A percentile compares a stretch with the other conserved stretches of the same genome.
phyloP scores from a whole-genome alignment of 352 stramenopile genomes.

The Paralagenidium karlingii region DNA sequence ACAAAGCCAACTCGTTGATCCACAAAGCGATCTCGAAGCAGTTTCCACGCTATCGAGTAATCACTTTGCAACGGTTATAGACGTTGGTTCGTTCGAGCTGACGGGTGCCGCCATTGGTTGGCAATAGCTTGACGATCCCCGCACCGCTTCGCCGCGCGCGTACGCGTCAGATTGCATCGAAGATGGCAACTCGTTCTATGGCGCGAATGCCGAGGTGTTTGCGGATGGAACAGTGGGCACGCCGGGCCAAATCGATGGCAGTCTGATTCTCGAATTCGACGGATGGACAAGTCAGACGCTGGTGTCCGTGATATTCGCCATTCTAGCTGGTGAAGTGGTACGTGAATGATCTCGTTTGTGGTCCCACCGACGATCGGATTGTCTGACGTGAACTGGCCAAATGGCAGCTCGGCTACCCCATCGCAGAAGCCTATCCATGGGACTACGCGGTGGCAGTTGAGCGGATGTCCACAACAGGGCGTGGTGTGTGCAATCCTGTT shows the following conservation, averaged over 20 bases:
- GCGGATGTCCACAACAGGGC: constrained; percentile 17
- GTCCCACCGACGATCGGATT: constrained; percentile 1
- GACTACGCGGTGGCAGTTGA: too few species aligned
- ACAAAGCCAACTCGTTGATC: too few species aligned
- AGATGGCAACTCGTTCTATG: constrained; percentile 6
- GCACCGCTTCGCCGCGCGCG: constrained; percentile 3
- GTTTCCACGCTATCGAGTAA: too few species aligned
- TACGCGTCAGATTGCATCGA: constrained; percentile 6
- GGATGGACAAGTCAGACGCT: constrained; percentile 22
- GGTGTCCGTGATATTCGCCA: constrained; percentile 22
- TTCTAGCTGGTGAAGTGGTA: constrained; percentile 34
- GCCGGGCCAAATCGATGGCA: constrained; percentile 8
- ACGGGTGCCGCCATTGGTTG: too few species aligned
- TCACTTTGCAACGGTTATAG: too few species aligned
- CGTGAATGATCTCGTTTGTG: constrained; percentile 1
- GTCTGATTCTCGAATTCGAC: constrained; percentile 30
- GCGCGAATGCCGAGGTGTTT: constrained; percentile 7
- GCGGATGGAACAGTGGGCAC: constrained; percentile 6
- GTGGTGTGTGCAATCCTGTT: constrained; percentile 12
- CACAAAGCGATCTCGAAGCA: too few species aligned
- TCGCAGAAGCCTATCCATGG: too few species aligned
- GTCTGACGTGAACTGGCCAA: constrained; percentile 15
- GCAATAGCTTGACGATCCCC: constrained; percentile 20
- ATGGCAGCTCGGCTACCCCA: too few species aligned
- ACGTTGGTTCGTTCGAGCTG: too few species aligned